These are phyloP conservation scores for Aspergillus fructus DNA, from an alignment of 2,329 filamentous ascomycete species.

Conservation along the genomic window DNA sequence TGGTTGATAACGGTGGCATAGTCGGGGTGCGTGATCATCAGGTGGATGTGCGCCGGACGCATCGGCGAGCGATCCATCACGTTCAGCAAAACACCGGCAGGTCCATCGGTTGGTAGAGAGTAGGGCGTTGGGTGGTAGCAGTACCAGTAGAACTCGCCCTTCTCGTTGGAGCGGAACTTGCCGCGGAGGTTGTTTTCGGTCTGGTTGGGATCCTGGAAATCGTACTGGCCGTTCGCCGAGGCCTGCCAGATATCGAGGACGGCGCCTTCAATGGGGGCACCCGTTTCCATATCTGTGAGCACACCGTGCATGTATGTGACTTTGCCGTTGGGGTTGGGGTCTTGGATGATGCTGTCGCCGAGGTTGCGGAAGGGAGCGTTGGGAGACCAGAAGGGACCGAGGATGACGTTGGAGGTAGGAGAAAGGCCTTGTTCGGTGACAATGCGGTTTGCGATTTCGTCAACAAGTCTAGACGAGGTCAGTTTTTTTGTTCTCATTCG, in stretches of 20 bases:
- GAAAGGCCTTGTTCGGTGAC: slow-evolving; percentile 60
- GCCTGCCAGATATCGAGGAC: slow-evolving; percentile 80
- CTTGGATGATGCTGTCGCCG: slow-evolving; percentile 66
- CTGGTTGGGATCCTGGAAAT: slow-evolving; percentile 74
- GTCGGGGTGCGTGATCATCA: slow-evolving; percentile 56
- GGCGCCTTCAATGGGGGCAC: slow-evolving; percentile 64
- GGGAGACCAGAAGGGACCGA: slow-evolving; percentile 76
- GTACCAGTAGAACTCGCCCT: slow-evolving; percentile 67
- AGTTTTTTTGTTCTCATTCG: slow-evolving; percentile 7
- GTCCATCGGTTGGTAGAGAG: slow-evolving; percentile 65
- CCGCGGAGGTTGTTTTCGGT: slow-evolving; percentile 71
- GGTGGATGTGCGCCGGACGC: slow-evolving; percentile 62
- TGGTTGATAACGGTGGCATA: slow-evolving; percentile 59
- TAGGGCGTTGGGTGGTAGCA: slow-evolving; percentile 77
- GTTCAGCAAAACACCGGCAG: slow-evolving; percentile 53
- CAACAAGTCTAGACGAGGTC: slow-evolving; percentile 56
- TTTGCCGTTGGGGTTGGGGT: slow-evolving; percentile 57
- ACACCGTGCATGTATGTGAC: slow-evolving; percentile 68
- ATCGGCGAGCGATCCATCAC: slow-evolving; percentile 59
- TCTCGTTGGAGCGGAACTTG: slow-evolving; percentile 69
- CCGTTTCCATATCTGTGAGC: slow-evolving; percentile 64
- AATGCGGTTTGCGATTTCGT: slow-evolving; percentile 73
- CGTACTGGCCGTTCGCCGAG: slow-evolving; percentile 72
- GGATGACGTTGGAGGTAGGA: slow-evolving; percentile 73
- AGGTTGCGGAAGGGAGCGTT: slow-evolving; percentile 70